Evolutionary conservation across 2,329 filamentous ascomycete species (phyloP), one percentile per base, ranked within the genome.

Genomic region (Cladosporium colombiae): DNA sequence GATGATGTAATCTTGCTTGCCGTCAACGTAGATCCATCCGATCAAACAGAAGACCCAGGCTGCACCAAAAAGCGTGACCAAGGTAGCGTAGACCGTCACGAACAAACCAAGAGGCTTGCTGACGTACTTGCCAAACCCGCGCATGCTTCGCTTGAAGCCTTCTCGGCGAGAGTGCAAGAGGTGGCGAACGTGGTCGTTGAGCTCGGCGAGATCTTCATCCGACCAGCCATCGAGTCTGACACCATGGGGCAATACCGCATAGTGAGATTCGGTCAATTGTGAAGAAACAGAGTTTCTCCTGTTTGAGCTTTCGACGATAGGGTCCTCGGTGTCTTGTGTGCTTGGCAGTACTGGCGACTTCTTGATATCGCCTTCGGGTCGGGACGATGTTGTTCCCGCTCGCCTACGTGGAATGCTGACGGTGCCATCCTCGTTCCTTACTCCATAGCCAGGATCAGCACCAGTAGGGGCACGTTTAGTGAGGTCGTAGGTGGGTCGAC

Each of bases 41-140:
- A 96, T 96, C 64, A 96, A 81, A 78, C 94, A 95, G n/a, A 96
- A 84, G 1, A 96, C 92, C 92, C 92, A 96, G 0, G 91, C 91
- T 14, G 94, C 82, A 73, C 92, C 92, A 71, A 96, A 96, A 0
- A 93, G 82, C 0, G 92, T 95, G 71, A 96, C 93, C 23, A 94
- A 82, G 0, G 86, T 88, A 10, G 91, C 92, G 76, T 96, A 96
- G 4, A 96, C 79, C 0, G 91, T 95, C 66, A 96, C 90, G 64
- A 93, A 84, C 74, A 95, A 92, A 1, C 92, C 92, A 44, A 96
- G 83, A 1, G 92, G 83, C 71, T 88, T 87, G 46, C 84, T 84
- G 16, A 93, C 84, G 74, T 96, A 96, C 78, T 94, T 88, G 3
- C 88, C 86, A 73, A 96, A 96, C 0, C 91, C 92, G 75, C 87